Conservation (phyloP, 2,329 filamentous ascomycete genomes). For the Pyricularia sp. region DNA sequence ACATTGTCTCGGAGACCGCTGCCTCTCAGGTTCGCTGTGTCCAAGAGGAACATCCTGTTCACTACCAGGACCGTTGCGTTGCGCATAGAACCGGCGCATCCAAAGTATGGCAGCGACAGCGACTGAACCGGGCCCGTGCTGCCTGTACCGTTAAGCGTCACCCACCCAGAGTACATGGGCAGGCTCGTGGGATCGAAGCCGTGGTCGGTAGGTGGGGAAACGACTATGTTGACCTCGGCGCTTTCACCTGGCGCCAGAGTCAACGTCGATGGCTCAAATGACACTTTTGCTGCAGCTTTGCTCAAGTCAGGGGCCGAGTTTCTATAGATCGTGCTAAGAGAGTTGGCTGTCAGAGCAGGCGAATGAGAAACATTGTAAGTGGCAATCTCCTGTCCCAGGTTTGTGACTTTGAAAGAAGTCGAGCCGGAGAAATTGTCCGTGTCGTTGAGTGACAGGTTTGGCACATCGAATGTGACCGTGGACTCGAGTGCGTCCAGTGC, state of each 20-base stretch:
- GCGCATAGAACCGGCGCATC: conserved; percentile 59
- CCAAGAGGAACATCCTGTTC: conserved; percentile 13
- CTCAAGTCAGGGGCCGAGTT: background rate
- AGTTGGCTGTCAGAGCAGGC: conserved; percentile 28
- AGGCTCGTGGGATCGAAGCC: conserved; percentile 10
- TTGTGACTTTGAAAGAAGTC: conserved; percentile 17
- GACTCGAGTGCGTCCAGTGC: conserved; percentile 29
- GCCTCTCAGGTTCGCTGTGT: background rate
- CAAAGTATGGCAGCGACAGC: conserved; percentile 29
- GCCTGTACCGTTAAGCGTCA: conserved; percentile 27
- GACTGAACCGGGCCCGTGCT: conserved; percentile 9
- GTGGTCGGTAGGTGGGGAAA: conserved; percentile 15
- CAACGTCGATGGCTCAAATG: conserved; percentile 1
- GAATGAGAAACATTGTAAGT: conserved; percentile 27
- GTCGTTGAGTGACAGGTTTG: conserved; percentile 37
- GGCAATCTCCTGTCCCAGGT: conserved; percentile 20
- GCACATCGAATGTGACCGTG: conserved; percentile 24
- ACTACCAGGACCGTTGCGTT: conserved; percentile 57
- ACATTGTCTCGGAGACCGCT: background rate
- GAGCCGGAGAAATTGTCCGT: conserved; percentile 38
- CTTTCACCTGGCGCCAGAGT: conserved; percentile 12
- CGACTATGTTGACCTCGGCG: conserved; percentile 16
- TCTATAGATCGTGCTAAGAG: conserved; percentile 10
- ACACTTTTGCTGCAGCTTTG: background rate
- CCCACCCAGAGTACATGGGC: conserved; percentile 35